These are phyloP conservation scores for Parietichytrium sp. DNA, from an alignment of 108 stramenopile species.

Conservation along the genomic window DNA sequence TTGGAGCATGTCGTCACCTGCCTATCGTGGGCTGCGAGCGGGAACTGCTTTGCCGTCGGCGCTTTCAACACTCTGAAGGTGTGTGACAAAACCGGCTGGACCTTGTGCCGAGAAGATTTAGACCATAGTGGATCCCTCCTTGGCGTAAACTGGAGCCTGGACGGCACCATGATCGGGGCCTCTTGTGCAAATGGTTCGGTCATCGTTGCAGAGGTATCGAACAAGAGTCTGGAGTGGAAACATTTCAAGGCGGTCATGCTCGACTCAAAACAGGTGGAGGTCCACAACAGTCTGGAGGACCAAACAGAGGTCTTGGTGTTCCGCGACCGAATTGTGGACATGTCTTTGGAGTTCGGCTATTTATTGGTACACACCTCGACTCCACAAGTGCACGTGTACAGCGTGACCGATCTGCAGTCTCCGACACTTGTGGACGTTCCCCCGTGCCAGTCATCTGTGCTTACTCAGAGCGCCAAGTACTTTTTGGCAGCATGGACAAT, in stretches of 20 bases:
- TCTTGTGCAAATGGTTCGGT: constrained; percentile 58
- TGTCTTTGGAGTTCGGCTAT: constrained; percentile 58
- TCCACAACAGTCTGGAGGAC: constrained; percentile 51
- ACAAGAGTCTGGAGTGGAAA: constrained; percentile 50
- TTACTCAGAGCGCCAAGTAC: constrained; percentile 45
- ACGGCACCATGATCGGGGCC: constrained; percentile 64
- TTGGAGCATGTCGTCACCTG: constrained; percentile 63
- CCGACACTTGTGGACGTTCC: constrained; percentile 62
- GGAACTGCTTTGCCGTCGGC: constrained; percentile 64
- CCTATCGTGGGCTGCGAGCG: constrained; percentile 62
- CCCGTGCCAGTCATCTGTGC: constrained; percentile 25
- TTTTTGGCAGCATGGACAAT: constrained; percentile 54
- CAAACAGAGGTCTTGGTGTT: constrained; percentile 57
- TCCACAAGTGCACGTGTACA: constrained; percentile 65
- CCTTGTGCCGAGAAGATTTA: constrained; percentile 51
- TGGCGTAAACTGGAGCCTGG: constrained; percentile 55
- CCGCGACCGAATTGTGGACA: constrained; percentile 63
- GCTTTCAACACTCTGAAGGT: constrained; percentile 57
- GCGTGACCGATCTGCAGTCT: constrained; percentile 49
- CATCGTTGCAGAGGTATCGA: constrained; percentile 57
- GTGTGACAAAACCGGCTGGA: constrained; percentile 71
- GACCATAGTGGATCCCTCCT: constrained; percentile 52
- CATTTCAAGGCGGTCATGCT: constrained; percentile 44
- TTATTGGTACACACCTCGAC: constrained; percentile 61
- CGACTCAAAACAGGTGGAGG: constrained; percentile 42